Evolutionary conservation across 768 basidiomycete species (phyloP).

Genomic region (Trametes cubensis): DNA sequence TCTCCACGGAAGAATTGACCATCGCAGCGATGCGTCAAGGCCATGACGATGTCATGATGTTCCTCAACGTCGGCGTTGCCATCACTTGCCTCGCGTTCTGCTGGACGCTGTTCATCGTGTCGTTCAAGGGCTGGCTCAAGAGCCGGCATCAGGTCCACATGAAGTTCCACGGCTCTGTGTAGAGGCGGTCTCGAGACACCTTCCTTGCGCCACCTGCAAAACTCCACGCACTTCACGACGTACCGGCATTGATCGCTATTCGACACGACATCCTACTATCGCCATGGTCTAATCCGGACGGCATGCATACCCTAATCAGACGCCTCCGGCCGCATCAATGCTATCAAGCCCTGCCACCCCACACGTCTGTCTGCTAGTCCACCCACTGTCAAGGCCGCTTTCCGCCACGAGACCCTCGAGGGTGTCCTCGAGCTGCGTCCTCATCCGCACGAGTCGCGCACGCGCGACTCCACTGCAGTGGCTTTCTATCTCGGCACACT

Average conservation of each 20-base stretch:
- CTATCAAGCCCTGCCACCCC: neutral
- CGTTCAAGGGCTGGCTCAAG: conserved; percentile 82
- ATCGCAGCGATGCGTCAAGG: conserved; percentile 90
- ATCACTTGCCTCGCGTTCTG: conserved; percentile 85
- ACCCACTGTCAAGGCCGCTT: neutral
- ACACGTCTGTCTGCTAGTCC: neutral
- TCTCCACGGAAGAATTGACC: conserved; percentile 87
- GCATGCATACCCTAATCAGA: conserved; percentile 21
- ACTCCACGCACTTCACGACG: neutral
- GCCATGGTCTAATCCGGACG: neutral
- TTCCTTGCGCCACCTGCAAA: neutral
- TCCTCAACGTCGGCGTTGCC: conserved; percentile 82
- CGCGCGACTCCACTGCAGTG: neutral
- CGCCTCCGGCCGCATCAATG: conserved; percentile 5
- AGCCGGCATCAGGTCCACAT: conserved; percentile 38
- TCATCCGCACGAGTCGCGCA: neutral
- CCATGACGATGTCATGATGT: conserved; percentile 88
- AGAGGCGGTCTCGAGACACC: conserved; percentile 3
- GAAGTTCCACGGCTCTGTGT: conserved; percentile 42
- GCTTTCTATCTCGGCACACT: neutral
- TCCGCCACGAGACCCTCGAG: no score
- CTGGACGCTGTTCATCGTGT: conserved; percentile 77
- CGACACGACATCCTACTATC: neutral
- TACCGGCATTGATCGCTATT: neutral
- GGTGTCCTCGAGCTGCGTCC: no score